Evolutionary conservation across 2,329 filamentous ascomycete species (phyloP), one percentile per base, ranked within the genome.

Genomic region (Diaporthe helianthi): DNA sequence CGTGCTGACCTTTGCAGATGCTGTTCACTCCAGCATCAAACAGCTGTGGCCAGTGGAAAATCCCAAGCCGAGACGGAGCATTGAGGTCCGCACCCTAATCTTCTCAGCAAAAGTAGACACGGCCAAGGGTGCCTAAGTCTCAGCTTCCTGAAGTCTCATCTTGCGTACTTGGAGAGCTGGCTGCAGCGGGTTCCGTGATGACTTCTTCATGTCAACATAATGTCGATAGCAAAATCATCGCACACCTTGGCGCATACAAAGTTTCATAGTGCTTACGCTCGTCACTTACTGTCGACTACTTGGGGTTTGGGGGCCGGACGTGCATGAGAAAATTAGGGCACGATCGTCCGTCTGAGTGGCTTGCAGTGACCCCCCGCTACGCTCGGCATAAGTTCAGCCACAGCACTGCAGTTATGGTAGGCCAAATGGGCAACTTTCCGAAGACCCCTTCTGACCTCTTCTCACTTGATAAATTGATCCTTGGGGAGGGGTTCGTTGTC

Each of bases 21-120:
- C 60, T 15, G 15, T 64, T 6, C 41, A 64, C 46, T 64, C 60
- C 12, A 64, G 60, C 46, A 19, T 64, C 10, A 64, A 64, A 13
- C 60, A 64, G 44, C 6, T 36, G 29, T 64, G 60, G 44, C 13
- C 46, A 13, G 60, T 38, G n/a, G 29, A 64, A 7, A n/a, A 51
- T 4, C 13, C 60, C 31, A 51, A 26, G 60, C 60, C 60, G 29
- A 64, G 60, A 38, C 12, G 22, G 9, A 64, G 60, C 41, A 51
- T 51, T 64, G 60, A 64, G 60, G 46, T 64, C 44, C 44, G 60
- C 13, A n/a, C 60, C 24, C 19, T 64, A 7, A n/a, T 64, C 3
- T 64, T 64, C 9, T 24, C 60, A 2, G 46, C 5, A n/a, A 19
- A 63, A 4, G 12, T 63, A 1, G 12, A 3, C 1, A n/a, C n/a